Evolutionary conservation across 208 protist species (phyloP).

Genomic region (Entamoeba nuttalli): DNA sequence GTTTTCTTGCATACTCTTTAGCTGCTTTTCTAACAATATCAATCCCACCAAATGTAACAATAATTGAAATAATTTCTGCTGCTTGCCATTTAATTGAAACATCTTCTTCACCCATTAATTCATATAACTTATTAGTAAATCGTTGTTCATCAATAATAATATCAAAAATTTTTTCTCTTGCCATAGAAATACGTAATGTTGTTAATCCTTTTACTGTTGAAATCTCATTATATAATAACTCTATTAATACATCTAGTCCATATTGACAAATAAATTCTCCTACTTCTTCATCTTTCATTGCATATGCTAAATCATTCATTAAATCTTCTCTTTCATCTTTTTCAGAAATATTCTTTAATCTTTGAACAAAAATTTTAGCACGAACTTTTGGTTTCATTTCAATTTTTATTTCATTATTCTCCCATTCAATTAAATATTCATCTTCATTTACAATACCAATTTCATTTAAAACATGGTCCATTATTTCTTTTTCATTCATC

Average conservation of each 20-base stretch:
- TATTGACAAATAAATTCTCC: not conserved
- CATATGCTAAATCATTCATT: not conserved
- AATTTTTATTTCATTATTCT: not conserved
- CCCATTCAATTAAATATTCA: not conserved
- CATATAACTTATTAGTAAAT: not conserved
- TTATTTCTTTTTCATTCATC: not conserved
- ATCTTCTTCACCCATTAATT: not conserved
- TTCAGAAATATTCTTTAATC: not conserved
- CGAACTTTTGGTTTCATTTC: not conserved
- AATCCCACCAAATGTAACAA: not conserved
- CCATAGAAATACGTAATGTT: not conserved
- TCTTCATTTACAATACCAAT: not conserved
- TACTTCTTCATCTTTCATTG: not conserved
- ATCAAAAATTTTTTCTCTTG: not conserved
- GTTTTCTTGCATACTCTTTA: not conserved
- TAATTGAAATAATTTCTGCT: not conserved
- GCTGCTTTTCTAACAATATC: not conserved
- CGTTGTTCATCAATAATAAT: not conserved
- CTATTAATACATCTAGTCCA: not conserved
- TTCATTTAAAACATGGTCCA: not conserved
- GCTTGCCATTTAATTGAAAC: not conserved
- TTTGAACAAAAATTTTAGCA: not conserved
- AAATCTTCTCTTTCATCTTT: not conserved
- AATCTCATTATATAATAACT: not conserved
- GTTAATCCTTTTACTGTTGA: not conserved